Conservation (phyloP, 2,329 filamentous ascomycete species). For the Rhynchosporium secalis region DNA sequence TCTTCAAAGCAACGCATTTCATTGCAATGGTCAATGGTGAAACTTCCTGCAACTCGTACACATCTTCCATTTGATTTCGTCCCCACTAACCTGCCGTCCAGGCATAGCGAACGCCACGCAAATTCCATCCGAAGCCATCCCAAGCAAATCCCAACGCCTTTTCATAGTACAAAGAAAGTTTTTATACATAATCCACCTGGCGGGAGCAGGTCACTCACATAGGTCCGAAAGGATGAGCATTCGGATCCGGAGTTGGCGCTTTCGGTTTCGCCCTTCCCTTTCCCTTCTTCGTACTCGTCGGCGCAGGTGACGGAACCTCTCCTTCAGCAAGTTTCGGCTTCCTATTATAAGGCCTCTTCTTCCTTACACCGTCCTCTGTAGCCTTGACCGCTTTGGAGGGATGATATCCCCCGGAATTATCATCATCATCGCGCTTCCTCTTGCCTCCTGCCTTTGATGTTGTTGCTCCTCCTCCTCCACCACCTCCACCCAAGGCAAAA, state of each 20-base stretch:
- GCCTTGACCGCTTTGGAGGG: constrained; percentile 51
- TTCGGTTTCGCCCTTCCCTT: constrained; percentile 57
- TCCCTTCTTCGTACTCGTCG: constrained; percentile 45
- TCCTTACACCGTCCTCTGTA: constrained; percentile 34
- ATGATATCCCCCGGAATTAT: constrained; percentile 52
- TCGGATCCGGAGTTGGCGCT: constrained; percentile 25
- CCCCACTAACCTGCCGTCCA: background rate
- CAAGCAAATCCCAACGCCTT: background rate
- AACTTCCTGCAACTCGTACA: background rate
- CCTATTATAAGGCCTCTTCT: constrained; percentile 28
- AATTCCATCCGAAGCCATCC: background rate
- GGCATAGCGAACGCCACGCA: constrained; percentile 7
- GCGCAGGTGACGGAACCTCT: constrained; percentile 19
- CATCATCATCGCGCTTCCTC: constrained; percentile 51
- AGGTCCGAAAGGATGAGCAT: constrained; percentile 27
- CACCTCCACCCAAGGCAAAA: constrained; percentile 30
- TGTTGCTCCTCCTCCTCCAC: background rate
- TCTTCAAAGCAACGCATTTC: background rate
- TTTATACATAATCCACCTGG: no score
- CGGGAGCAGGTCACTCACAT: background rate
- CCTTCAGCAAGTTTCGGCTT: constrained; percentile 34
- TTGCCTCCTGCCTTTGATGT: constrained; percentile 39
- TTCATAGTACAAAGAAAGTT: constrained; percentile 12
- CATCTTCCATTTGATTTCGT: background rate
- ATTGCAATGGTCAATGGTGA: background rate